These are phyloP conservation scores for Candida sanyiensis DNA, from an alignment of 805 yeast species.

Conservation along the genomic window DNA sequence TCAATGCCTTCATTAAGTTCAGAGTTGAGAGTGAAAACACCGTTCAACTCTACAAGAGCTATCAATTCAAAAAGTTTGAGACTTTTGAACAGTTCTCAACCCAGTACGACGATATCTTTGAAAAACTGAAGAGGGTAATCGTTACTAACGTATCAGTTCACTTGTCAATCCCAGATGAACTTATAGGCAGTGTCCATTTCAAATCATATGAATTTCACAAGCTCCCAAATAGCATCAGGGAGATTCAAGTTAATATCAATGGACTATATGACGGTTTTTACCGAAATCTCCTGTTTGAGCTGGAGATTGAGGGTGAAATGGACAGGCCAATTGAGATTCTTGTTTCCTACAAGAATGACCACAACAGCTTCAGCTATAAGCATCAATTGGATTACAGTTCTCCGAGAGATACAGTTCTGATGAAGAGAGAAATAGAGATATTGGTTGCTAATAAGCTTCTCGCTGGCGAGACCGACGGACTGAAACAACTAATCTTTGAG, in stretches of 20 bases:
- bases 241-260: conserved; percentile 11
- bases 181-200: neutral
- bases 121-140: conserved; percentile 3
- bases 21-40: neutral
- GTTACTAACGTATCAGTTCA: conserved; percentile 2
- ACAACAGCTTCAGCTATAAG: conserved; percentile 1
- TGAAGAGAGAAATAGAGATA: conserved; percentile 33
- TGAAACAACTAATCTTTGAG: conserved; percentile 19
- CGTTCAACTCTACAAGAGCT: conserved; percentile 5
- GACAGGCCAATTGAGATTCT: conserved; percentile 11
- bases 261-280: conserved; percentile 22
- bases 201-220: conserved; percentile 4
- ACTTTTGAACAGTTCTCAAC: neutral
- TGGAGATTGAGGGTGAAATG: conserved; percentile 6
- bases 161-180: conserved; percentile 1
- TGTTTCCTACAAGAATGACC: conserved; percentile 7
- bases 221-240: neutral
- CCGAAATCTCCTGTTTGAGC: conserved; percentile 16
- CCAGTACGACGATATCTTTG: neutral
- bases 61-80: neutral
- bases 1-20: conserved; percentile 1
- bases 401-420: conserved; percentile 29
- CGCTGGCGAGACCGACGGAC: conserved; percentile 10
- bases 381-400: neutral
- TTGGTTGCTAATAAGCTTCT: conserved; percentile 19